Base-by-base conservation (phyloP, 805 yeast genomes). In the Jamesozyma lodderae region DNA sequence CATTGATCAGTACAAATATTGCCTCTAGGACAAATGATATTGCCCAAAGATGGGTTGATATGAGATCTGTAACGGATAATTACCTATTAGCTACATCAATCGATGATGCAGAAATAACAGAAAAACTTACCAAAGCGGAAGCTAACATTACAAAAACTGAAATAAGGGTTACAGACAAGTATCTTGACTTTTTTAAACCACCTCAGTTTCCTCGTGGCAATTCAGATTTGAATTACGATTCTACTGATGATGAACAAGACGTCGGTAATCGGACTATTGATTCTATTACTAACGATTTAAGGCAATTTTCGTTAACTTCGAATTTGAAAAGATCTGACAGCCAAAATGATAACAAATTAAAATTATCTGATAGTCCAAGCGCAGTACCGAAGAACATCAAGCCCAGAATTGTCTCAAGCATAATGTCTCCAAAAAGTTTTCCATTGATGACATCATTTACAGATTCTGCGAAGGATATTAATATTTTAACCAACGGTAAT, bases 1-100 rank as follows among this genome's bases (percentile, higher is more conserved):
- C 64, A 11, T 49, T 69, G 25, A 52, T 71, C 4, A 62, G 59
- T 28, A 65, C 69, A 11, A 46, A 40, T 9, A 60, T 62, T 10
- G 62, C 62, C 17, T 55, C 55, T 25, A 49, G 47, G 36, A 58
- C 66, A n/a, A 62, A 63, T 35, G 58, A 57, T 25, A 36, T 64
- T 29, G 68, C 68, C 2, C 51, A 53, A 17, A 47, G 40, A 24
- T 66, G 70, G 70, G 40, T 63, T 13, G 49, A 48, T 10, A 23
- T 55, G 7, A 44, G 49, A 31, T 47, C 53, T 2, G 21, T 33
- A 4, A 34, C 44, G 11, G 53, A 51, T 41, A 24, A 38, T 23
- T 32, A 45, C 17, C 16, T 49, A 37, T 31, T 11, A 35, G 41
- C 32, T 4, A 18, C 33, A 6, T 13, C 33, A 18, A 6, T 14